phyloP scores from a whole-genome alignment of 78 protist genomes.

The Thecamonas trahens region DNA sequence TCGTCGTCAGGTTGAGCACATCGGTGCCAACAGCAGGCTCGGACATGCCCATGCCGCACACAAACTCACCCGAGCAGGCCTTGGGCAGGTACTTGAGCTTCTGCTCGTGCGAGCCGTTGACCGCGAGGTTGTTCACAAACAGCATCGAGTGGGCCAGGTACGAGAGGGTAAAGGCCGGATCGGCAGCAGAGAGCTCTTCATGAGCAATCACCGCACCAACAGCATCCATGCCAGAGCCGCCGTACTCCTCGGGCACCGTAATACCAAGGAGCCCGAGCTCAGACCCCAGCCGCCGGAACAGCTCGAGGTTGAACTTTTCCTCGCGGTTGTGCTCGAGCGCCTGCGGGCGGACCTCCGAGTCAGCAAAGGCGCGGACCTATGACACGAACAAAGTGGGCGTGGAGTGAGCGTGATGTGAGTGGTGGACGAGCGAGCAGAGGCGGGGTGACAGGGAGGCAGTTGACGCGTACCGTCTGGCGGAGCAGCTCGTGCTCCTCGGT shows the following conservation, averaged over 20 bases:
- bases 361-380: not conserved
- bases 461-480: not conserved
- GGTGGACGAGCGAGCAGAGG: too few species aligned
- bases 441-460: too few species aligned
- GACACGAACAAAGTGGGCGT: too few species aligned
- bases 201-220: slow-evolving; percentile 13
- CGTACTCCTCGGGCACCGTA: slow-evolving; percentile 9
- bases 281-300: slow-evolving; percentile 21
- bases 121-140: slow-evolving; percentile 28
- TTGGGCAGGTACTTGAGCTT: slow-evolving; percentile 18
- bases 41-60: slow-evolving; percentile 51
- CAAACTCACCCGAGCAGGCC: slow-evolving; percentile 10
- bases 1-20: slow-evolving; percentile 29
- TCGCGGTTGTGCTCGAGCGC: not conserved
- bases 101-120: slow-evolving; percentile 1
- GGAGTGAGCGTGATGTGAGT: too few species aligned
- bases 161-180: slow-evolving; percentile 28
- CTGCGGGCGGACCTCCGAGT: slow-evolving; percentile 4
- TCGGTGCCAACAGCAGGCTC: slow-evolving; percentile 49
- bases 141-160: slow-evolving; percentile 30
- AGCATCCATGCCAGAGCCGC: slow-evolving; percentile 22
- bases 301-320: slow-evolving; percentile 18
- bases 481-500: not conserved
- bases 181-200: slow-evolving; percentile 17
- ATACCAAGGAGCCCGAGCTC: slow-evolving; percentile 28